phyloP scores from a whole-genome alignment of 73 alveolate species.

The Paramecium primaurelia region DNA sequence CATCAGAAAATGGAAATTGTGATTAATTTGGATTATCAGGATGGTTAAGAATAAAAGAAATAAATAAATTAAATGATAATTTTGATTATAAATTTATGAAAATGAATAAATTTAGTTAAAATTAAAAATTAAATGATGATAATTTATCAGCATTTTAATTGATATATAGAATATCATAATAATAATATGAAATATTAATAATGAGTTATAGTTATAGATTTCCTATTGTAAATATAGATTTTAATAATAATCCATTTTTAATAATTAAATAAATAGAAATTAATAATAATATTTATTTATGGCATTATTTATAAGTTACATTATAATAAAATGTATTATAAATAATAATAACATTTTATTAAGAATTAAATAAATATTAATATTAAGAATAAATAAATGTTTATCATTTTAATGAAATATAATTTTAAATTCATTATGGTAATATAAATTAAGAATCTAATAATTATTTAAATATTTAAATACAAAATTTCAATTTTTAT shows the following conservation, averaged over 20 bases:
- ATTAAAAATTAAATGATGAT: too few species aligned
- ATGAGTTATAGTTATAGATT: not conserved
- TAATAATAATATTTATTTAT: not conserved
- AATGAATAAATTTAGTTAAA: too few species aligned
- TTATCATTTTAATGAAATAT: not conserved
- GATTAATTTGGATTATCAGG: not conserved
- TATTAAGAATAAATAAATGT: not conserved
- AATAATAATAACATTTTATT: not conserved
- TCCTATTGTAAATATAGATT: not conserved
- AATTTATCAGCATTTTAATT: too few species aligned
- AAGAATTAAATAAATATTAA: not conserved
- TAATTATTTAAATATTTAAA: not conserved
- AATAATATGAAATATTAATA: too few species aligned
- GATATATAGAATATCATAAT: too few species aligned
- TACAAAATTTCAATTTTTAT: not conserved
- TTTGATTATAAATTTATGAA: too few species aligned
- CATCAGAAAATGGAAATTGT: not conserved
- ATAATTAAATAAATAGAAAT: not conserved
- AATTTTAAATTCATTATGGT: not conserved
- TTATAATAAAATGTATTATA: not conserved
- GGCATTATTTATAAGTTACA: not conserved
- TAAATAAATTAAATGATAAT: not conserved
- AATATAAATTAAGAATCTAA: not conserved
- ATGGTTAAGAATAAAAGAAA: not conserved
- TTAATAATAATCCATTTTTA: not conserved